A percentile compares a stretch with the other conserved stretches of the same genome.
Evolutionary conservation across 2,329 filamentous ascomycete genomes (phyloP).

Genomic region (Thielaviopsis ethacetica): DNA sequence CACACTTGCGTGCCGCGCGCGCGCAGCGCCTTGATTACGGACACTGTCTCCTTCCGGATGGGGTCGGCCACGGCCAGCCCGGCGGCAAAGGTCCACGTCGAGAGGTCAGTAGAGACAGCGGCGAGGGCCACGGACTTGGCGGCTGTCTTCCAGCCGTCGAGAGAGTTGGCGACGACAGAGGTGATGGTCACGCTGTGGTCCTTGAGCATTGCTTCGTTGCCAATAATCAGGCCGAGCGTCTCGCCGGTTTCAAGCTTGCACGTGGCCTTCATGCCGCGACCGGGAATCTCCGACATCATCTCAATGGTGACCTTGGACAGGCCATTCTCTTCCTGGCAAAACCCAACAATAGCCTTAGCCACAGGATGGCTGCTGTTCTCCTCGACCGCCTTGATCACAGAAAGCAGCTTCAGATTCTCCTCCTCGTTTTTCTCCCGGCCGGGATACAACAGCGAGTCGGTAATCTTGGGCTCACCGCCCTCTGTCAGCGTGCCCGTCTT

Average conservation of each 20-base stretch:
- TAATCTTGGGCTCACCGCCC: slow-evolving; percentile 55
- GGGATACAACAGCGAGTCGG: slow-evolving; percentile 30
- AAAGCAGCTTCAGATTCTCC: slow-evolving; percentile 23
- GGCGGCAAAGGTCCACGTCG: slow-evolving; percentile 37
- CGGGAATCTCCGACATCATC: slow-evolving; percentile 49
- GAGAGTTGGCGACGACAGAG: slow-evolving; percentile 18
- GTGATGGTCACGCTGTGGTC: slow-evolving; percentile 29
- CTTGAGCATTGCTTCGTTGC: slow-evolving; percentile 55
- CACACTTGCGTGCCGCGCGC: slow-evolving; percentile 56
- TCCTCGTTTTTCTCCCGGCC: slow-evolving; percentile 14
- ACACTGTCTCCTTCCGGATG: slow-evolving; percentile 54
- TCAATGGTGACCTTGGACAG: slow-evolving; percentile 18
- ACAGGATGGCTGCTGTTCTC: slow-evolving; percentile 60
- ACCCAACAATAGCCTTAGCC: slow-evolving; percentile 50
- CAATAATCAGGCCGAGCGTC: slow-evolving; percentile 41
- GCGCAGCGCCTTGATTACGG: slow-evolving; percentile 48
- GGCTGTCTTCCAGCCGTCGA: slow-evolving; percentile 42
- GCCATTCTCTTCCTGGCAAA: slow-evolving; percentile 31
- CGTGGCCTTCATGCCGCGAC: slow-evolving; percentile 50
- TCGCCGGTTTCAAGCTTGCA: neutral
- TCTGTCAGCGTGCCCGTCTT: slow-evolving; percentile 74
- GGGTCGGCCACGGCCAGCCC: slow-evolving; percentile 68
- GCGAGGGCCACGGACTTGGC: slow-evolving; percentile 49
- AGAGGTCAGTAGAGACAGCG: slow-evolving; percentile 23
- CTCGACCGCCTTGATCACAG: slow-evolving; percentile 45